phyloP scores from a whole-genome alignment of 225 moss, liverwort and hornwort genomes.

The Pleurozium schreberi region DNA sequence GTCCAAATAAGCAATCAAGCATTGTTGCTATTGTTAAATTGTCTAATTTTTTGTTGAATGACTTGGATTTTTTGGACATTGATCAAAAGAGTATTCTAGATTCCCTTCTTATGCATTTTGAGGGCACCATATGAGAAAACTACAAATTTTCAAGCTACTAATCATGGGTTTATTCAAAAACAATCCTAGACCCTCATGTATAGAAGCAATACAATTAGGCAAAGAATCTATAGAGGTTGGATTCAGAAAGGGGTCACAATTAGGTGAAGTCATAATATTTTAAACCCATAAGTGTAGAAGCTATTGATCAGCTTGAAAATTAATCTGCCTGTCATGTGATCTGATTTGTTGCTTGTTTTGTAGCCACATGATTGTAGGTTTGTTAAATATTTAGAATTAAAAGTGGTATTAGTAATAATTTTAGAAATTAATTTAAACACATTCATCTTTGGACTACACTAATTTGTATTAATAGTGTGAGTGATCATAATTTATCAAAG shows the following conservation, averaged over 20 bases:
- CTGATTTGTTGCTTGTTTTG: background rate
- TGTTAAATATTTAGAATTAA: background rate
- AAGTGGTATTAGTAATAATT: too few relatives aligned
- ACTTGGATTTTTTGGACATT: too few relatives aligned
- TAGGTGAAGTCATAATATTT: background rate
- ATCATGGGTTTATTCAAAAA: background rate
- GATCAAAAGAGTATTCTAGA: background rate
- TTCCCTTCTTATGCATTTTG: background rate
- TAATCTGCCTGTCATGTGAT: accelerated
- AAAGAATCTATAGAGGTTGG: background rate
- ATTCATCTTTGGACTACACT: background rate
- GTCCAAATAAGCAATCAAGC: background rate
- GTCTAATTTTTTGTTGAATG: background rate
- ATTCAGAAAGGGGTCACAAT: background rate
- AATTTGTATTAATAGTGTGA: background rate
- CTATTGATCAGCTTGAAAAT: background rate
- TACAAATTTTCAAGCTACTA: background rate
- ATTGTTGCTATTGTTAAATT: background rate
- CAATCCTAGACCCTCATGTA: too few relatives aligned
- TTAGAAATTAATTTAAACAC: background rate
- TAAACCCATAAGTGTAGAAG: background rate
- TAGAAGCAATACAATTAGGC: background rate
- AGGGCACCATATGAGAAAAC: background rate
- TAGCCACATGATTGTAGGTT: background rate
- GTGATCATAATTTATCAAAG: too few relatives aligned